phyloP scores from a whole-genome alignment of 2,329 filamentous ascomycete genomes.

The Aotearoamyces nothofagi region DNA sequence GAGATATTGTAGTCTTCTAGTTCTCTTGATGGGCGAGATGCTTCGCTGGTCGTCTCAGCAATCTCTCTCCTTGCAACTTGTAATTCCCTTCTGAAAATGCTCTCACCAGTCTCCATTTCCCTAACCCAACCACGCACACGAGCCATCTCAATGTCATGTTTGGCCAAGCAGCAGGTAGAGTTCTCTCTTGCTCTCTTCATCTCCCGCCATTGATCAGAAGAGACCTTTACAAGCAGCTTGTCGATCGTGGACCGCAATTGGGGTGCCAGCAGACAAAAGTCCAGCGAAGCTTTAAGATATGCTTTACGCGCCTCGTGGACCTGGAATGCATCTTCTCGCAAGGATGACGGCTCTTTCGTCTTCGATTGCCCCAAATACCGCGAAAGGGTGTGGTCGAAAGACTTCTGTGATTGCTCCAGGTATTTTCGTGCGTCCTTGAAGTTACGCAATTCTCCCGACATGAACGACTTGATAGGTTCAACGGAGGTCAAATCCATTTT shows the following conservation, averaged over 20 bases:
- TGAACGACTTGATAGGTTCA: slow-evolving; percentile 69
- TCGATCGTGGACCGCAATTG: slow-evolving; percentile 76
- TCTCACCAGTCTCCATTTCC: slow-evolving; percentile 86
- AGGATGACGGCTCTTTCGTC: slow-evolving; percentile 79
- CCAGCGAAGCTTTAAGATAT: slow-evolving; percentile 84
- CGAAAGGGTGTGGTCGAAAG: slow-evolving; percentile 67
- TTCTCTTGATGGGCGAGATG: slow-evolving; percentile 71
- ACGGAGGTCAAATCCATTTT: slow-evolving; percentile 63
- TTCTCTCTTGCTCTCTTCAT: slow-evolving; percentile 59
- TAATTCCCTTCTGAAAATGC: slow-evolving; percentile 68
- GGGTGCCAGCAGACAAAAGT: slow-evolving; percentile 79
- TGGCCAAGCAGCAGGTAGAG: slow-evolving; percentile 42
- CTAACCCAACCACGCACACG: slow-evolving; percentile 83
- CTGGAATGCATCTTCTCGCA: slow-evolving; percentile 91
- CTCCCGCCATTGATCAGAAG: slow-evolving; percentile 78
- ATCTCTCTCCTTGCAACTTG: slow-evolving; percentile 67
- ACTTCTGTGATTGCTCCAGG: slow-evolving; percentile 68
- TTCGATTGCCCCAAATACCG: slow-evolving; percentile 79
- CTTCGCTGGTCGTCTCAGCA: slow-evolving; percentile 57
- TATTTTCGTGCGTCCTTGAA: slow-evolving; percentile 74
- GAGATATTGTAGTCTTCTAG: slow-evolving; percentile 84
- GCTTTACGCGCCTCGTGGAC: slow-evolving; percentile 83
- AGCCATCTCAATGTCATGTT: slow-evolving; percentile 71
- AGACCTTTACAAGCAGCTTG: slow-evolving; percentile 70
- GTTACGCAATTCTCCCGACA: slow-evolving; percentile 61